These are phyloP conservation scores for Hericium alpestre DNA, from an alignment of 768 basidiomycete species.

Conservation along the genomic window DNA sequence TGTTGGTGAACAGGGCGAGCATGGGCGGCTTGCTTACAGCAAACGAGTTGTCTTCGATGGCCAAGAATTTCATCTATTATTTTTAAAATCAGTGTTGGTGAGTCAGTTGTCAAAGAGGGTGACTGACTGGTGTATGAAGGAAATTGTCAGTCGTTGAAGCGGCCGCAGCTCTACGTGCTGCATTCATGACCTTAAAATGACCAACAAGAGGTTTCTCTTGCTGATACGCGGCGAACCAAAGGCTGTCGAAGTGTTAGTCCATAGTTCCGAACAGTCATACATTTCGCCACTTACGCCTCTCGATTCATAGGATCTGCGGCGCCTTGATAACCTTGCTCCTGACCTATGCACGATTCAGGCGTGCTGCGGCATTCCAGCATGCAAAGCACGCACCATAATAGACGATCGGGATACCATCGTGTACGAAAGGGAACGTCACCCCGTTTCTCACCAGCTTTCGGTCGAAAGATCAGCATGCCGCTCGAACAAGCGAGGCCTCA, in stretches of 20 bases:
- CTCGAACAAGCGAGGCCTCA: neutral
- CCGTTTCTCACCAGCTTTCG: constrained; percentile 34
- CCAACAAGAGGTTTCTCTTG: constrained; percentile 38
- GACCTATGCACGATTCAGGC: constrained; percentile 21
- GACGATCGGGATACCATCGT: constrained; percentile 40
- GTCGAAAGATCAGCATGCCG: neutral
- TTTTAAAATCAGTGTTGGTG: no score
- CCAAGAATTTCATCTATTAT: constrained; percentile 36
- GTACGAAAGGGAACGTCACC: constrained; percentile 37
- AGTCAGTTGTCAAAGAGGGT: neutral
- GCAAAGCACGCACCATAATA: constrained; percentile 31
- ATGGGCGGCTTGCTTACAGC: constrained; percentile 47
- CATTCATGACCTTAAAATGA: constrained; percentile 40
- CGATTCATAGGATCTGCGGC: constrained; percentile 37
- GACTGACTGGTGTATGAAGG: constrained; percentile 32
- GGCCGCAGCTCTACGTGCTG: constrained; percentile 41
- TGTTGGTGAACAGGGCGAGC: constrained; percentile 46
- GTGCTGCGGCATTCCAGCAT: neutral
- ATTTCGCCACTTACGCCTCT: constrained; percentile 29
- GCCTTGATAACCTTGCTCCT: constrained; percentile 40
- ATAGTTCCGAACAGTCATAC: no score
- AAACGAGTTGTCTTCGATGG: constrained; percentile 29
- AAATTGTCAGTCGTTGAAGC: constrained; percentile 28
- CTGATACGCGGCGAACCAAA: constrained; percentile 51
- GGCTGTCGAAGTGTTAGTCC: constrained; percentile 21